A percentile compares a stretch with the other conserved stretches of the same genome.
Evolutionary conservation across 371 early-diverging fungal genomes (phyloP).

Genomic region (Apophysomyces elegans): DNA sequence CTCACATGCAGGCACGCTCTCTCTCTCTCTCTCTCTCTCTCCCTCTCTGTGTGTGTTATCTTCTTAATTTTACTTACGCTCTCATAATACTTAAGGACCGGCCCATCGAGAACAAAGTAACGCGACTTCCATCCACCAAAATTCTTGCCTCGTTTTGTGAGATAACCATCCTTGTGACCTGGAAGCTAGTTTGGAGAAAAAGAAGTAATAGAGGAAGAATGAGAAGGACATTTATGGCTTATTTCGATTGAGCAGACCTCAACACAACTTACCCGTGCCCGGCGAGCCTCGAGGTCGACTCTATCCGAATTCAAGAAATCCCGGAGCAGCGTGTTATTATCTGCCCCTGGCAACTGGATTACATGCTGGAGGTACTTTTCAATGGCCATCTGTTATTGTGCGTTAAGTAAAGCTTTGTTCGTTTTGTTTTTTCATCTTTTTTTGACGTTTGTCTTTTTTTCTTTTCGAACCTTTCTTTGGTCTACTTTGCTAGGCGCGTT

Average conservation of each 20-base stretch:
- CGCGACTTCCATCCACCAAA: constrained; percentile 87
- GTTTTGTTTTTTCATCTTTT: neutral
- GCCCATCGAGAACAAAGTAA: constrained; percentile 69
- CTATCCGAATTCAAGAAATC: constrained; percentile 73
- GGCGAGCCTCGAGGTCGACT: constrained; percentile 35
- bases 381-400: constrained; percentile 19
- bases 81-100: constrained; percentile 75
- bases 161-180: constrained; percentile 70
- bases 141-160: constrained; percentile 84
- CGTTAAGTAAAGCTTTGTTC: neutral
- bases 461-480: constrained; percentile 60
- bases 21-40: neutral
- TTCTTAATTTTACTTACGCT: constrained; percentile 31
- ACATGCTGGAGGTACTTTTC: constrained; percentile 64
- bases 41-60: too few relatives aligned
- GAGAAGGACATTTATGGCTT: neutral
- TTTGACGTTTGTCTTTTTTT: constrained; percentile 6
- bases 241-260: neutral
- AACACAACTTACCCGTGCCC: constrained; percentile 2
- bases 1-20: too few relatives aligned
- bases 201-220: neutral
- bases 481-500: constrained; percentile 73
- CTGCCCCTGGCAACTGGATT: constrained; percentile 47
- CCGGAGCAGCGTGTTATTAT: constrained; percentile 54
- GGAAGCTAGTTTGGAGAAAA: constrained; percentile 5